A percentile compares a stretch with the other conserved stretches of the same genome.
Evolutionary conservation across 352 stramenopile genomes (phyloP).

Genomic region (Globisporangium rhizosaccharum): DNA sequence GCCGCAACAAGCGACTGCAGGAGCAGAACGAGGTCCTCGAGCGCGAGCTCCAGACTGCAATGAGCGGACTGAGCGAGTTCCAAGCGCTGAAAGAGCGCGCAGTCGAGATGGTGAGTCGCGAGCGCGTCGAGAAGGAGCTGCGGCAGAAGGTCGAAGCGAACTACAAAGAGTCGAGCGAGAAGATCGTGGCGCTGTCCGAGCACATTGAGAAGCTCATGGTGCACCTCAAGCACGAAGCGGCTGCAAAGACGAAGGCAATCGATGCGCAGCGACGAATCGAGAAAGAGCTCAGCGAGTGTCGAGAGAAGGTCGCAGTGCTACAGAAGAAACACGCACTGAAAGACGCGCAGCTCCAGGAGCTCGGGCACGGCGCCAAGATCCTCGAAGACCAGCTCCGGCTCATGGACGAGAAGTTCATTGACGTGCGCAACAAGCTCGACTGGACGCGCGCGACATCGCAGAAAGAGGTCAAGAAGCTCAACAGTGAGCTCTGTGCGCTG

Average conservation of each 20-base stretch:
- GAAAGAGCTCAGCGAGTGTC: conserved; percentile 71
- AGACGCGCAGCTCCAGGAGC: conserved; percentile 84
- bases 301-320: conserved; percentile 51
- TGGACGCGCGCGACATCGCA: conserved; percentile 87
- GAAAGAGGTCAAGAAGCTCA: conserved; percentile 77
- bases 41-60: conserved; percentile 41
- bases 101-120: conserved; percentile 70
- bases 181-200: conserved; percentile 89
- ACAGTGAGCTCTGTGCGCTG: conserved; percentile 48
- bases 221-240: conserved; percentile 94
- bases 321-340: conserved; percentile 80
- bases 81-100: conserved; percentile 71
- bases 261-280: conserved; percentile 70
- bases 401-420: conserved; percentile 98
- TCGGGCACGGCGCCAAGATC: conserved; percentile 91
- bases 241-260: conserved; percentile 87
- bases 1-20: conserved; percentile 65
- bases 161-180: conserved; percentile 66
- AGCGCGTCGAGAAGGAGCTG: conserved; percentile 86
- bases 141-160: conserved; percentile 59
- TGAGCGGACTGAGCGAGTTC: conserved; percentile 44
- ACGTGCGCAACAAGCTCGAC: conserved; percentile 94
- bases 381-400: conserved; percentile 94
- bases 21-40: conserved; percentile 47
- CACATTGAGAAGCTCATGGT: conserved; percentile 97